Percentiles rank a stretch among this genome's conserved stretches.
phyloP scores from a whole-genome alignment of 75 land plant species.

The Pinus albicaulis region DNA sequence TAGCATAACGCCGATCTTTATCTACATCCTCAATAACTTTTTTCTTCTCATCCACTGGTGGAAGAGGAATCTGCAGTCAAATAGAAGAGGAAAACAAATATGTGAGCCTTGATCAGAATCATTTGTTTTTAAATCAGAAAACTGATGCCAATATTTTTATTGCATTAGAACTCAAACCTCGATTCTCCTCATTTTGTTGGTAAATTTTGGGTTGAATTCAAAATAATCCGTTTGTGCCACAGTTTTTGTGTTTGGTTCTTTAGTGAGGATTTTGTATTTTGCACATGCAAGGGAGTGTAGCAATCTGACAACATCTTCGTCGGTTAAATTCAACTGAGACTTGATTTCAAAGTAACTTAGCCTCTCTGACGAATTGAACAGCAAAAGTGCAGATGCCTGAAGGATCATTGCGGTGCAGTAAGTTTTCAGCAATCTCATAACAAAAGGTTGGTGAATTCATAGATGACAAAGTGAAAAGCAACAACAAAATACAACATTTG shows the following conservation, averaged over 20 bases:
- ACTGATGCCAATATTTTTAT: background rate
- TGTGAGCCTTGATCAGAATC: background rate
- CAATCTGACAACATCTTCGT: conserved; percentile 87
- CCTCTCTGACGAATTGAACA: conserved; percentile 85
- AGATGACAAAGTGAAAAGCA: background rate
- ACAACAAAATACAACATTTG: background rate
- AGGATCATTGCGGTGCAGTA: background rate
- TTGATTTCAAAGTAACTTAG: conserved; percentile 89
- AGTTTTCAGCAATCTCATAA: background rate
- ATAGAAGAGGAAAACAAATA: background rate
- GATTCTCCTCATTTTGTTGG: conserved; percentile 96
- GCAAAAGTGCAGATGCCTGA: conserved; percentile 88
- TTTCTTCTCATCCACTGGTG: conserved; percentile 96
- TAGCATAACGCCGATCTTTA: conserved; percentile 92
- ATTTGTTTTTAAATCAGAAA: background rate
- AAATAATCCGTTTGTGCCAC: conserved; percentile 73
- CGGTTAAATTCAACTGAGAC: conserved; percentile 79
- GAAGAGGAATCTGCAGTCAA: conserved; percentile 78
- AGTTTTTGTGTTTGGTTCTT: conserved; percentile 79
- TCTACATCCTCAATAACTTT: conserved; percentile 98
- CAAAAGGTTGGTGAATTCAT: background rate
- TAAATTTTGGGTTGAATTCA: conserved; percentile 91
- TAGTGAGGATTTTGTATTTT: conserved; percentile 84
- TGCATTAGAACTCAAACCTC: conserved; percentile 51
- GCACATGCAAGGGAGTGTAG: conserved; percentile 95